Evolutionary conservation across 2,329 filamentous ascomycete genomes (phyloP), one percentile per base, ranked within the genome.

Genomic region (Fusarium buxicola): DNA sequence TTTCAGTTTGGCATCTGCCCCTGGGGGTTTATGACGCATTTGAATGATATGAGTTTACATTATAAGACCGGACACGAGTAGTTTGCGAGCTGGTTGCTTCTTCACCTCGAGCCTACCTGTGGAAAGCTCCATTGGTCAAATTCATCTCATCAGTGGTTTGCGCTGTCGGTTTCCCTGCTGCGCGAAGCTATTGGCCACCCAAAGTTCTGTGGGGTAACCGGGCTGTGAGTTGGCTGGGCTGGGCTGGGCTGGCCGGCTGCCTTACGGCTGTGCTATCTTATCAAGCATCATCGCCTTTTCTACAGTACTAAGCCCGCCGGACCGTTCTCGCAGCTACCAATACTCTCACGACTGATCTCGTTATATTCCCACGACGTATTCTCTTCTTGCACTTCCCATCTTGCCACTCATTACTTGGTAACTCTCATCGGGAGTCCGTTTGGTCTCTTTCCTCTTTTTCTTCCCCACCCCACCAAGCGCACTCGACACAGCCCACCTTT

Each of bases 281-380:
- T 71, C 69, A 68, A 71, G 67, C 69, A 71, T 71, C 69, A 65
- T 71, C 63, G 53, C 60, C 67, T 66, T 68, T 68, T 66, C 58
- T 35, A n/a, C n/a, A n/a, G n/a, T n/a, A 60, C 68, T 57, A 55
- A 63, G 66, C 53, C 56, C 56, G 46, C 36, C 65, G 47, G 54
- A 64, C 45, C 55, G 45, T 69, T 58, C 60, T 58, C 39, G 38
- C 44, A 57, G 55, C 48, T 44, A 40, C 47, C 45, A 57, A 41
- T 27, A 21, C 44, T 47, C 36, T 61, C 36, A 61, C 55, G 45
- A 47, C 45, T 46, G 56, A 51, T 39, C 8, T 45, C 43, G 34
- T 24, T 34, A 34, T 48, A 41, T 21, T 16, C 49, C 32, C 28
- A 34, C 41, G 39, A 35, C 44, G n/a, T 40, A 41, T 10, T 27